Percentiles rank a stretch among this genome's conserved stretches.
Evolutionary conservation across 2,329 filamentous ascomycete genomes (phyloP).

Genomic region (Fusarium sp.): DNA sequence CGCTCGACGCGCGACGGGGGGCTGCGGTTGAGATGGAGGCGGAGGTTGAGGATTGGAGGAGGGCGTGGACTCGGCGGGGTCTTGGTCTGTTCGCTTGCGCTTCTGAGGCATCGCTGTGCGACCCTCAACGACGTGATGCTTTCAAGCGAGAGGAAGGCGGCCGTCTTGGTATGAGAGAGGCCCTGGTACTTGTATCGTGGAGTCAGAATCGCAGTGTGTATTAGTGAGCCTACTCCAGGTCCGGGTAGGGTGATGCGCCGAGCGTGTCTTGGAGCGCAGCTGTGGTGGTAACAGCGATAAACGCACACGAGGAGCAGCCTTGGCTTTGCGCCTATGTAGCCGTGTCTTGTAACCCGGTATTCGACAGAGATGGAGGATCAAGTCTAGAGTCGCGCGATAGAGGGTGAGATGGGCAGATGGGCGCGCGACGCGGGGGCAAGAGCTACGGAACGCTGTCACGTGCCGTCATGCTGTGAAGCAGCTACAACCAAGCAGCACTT

Average conservation of each 20-base stretch:
- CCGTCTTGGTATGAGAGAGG: neutral
- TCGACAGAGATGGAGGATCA: slow-evolving; percentile 2
- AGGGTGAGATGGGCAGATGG: slow-evolving; percentile 6
- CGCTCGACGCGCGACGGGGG: slow-evolving; percentile 54
- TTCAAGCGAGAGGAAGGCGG: neutral
- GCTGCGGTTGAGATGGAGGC: slow-evolving; percentile 31
- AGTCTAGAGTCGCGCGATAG: slow-evolving; percentile 20
- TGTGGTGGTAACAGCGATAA: neutral
- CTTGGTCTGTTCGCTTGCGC: slow-evolving; percentile 55
- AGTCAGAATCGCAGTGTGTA: slow-evolving; percentile 10
- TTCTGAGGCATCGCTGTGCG: slow-evolving; percentile 55
- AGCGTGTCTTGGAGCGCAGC: neutral
- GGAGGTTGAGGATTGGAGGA: slow-evolving; percentile 15
- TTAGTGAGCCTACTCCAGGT: neutral
- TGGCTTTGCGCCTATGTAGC: neutral
- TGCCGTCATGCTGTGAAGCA: slow-evolving; percentile 17
- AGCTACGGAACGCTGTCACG: slow-evolving; percentile 39
- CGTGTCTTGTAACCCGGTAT: neutral
- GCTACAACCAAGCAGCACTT: neutral
- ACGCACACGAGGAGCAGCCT: neutral
- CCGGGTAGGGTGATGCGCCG: slow-evolving; percentile 1
- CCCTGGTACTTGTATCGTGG: neutral
- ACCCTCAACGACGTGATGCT: slow-evolving; percentile 21
- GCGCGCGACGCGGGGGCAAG: slow-evolving; percentile 33
- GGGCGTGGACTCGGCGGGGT: slow-evolving; percentile 37